Percentiles rank a stretch among this genome's conserved stretches.
Evolutionary conservation across 176 grass and related monocot genomes (phyloP).

Genomic region (Chloris gayana): DNA sequence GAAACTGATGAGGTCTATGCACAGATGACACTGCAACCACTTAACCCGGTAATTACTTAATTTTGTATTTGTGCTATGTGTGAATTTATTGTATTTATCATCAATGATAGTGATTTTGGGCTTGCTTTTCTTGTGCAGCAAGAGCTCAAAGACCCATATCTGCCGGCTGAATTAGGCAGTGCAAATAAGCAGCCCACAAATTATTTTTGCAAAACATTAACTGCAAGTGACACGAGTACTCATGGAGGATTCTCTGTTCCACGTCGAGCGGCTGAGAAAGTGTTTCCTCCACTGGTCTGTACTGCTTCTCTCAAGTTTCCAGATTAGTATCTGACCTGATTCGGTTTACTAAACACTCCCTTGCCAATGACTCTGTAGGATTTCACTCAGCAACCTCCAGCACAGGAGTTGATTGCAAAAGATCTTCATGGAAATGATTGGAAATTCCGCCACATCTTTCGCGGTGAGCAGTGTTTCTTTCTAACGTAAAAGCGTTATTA

Average conservation of each 20-base stretch:
- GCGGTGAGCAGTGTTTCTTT: constrained; percentile 43
- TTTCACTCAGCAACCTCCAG: constrained; percentile 91
- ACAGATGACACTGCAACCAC: constrained; percentile 94
- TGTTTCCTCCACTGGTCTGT: constrained; percentile 95
- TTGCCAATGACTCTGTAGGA: constrained; percentile 60
- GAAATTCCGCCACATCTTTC: constrained; percentile 98
- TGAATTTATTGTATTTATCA: background rate
- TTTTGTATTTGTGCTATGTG: constrained; percentile 21
- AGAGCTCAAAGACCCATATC: constrained; percentile 97
- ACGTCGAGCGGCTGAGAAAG: constrained; percentile 97
- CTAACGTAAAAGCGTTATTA: background rate
- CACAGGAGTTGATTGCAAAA: constrained; percentile 89
- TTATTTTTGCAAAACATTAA: constrained; percentile 99
- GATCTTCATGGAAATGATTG: constrained; percentile 98
- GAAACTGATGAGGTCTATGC: constrained; percentile 98
- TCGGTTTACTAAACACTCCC: constrained; percentile 23
- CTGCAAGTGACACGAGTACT: constrained; percentile 96
- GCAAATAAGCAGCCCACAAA: constrained; percentile 94
- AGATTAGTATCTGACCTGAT: constrained; percentile 17
- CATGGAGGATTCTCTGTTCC: constrained; percentile 99
- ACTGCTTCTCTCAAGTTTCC: constrained; percentile 2
- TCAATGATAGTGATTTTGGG: constrained; percentile 32
- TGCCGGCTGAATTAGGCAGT: constrained; percentile 81
- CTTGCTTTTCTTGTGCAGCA: constrained; percentile 62
- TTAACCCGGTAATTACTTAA: constrained; percentile 69